phyloP scores from a whole-genome alignment of 441 rosid genomes.

The Melastoma candidum region DNA sequence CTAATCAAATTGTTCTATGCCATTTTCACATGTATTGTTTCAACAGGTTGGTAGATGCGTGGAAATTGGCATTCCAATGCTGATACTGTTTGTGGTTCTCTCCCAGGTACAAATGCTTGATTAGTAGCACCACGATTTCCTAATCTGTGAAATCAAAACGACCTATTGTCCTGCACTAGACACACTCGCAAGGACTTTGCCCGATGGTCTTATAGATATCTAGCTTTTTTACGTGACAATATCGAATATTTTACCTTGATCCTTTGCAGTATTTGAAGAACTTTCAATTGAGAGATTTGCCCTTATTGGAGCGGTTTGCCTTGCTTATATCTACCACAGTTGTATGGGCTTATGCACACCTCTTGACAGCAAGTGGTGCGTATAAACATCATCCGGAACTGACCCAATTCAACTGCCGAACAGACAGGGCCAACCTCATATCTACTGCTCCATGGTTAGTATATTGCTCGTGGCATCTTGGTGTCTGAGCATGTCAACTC shows the following conservation, averaged over 20 bases:
- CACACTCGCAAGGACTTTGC: no score
- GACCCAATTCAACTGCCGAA: constrained; percentile 84
- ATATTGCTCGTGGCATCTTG: constrained; percentile 1
- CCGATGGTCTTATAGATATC: no score
- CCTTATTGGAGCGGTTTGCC: constrained; percentile 83
- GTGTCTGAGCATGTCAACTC: background rate
- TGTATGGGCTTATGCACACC: constrained; percentile 97
- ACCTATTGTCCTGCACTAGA: no score
- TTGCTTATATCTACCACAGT: constrained; percentile 66
- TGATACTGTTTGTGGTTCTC: constrained; percentile 67
- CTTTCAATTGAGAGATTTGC: constrained; percentile 54
- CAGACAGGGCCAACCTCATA: constrained; percentile 93
- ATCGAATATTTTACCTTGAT: background rate
- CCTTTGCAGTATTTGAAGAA: constrained; percentile 70
- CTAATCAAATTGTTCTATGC: no score
- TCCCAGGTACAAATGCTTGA: constrained; percentile 53
- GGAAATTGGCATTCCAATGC: constrained; percentile 93
- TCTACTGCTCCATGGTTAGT: constrained; percentile 98
- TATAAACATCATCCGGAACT: constrained; percentile 76
- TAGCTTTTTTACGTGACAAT: no score
- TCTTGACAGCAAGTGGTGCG: constrained; percentile 95
- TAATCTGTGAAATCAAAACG: no score
- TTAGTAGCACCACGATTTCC: no score
- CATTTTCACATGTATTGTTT: no score
- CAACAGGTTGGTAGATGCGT: constrained; percentile 78